Percentiles rank a stretch among this genome's conserved stretches.
phyloP scores from a whole-genome alignment of 345 rosid species.

The Eucalyptus tenuipes region DNA sequence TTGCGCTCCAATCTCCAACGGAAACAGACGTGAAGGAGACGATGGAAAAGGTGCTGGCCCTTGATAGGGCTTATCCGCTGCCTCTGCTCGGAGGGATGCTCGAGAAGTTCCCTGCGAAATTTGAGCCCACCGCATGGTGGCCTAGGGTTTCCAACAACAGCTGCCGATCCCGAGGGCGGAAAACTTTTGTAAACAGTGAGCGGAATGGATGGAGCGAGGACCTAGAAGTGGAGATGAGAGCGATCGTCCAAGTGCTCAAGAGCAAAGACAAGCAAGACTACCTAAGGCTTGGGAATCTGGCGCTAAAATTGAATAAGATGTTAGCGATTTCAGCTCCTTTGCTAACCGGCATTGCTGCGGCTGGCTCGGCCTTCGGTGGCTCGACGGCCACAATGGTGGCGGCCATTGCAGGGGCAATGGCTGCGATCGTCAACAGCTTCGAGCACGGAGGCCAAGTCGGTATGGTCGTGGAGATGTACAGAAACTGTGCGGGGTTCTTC shows the following conservation, averaged over 20 bases:
- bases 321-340: slow-evolving; percentile 32
- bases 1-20: background rate
- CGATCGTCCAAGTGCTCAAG: slow-evolving; percentile 11
- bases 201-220: slow-evolving; percentile 20
- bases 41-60: slow-evolving; percentile 12
- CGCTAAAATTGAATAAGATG: slow-evolving; percentile 25
- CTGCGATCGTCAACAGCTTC: slow-evolving; percentile 9
- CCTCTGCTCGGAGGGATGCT: slow-evolving; percentile 29
- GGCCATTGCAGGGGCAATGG: slow-evolving; percentile 18
- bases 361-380: slow-evolving; percentile 2
- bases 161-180: background rate
- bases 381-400: slow-evolving; percentile 5
- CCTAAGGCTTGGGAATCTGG: slow-evolving; percentile 20
- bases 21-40: slow-evolving; percentile 3
- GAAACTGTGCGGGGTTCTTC: slow-evolving; percentile 33
- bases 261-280: slow-evolving; percentile 27
- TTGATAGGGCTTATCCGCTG: slow-evolving; percentile 28
- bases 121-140: slow-evolving; percentile 25
- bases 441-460: slow-evolving; percentile 44
- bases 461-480: slow-evolving; percentile 51
- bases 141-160: background rate
- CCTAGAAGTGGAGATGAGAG: slow-evolving; percentile 27
- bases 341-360: slow-evolving; percentile 23
- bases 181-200: background rate
- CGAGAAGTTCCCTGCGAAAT: slow-evolving; percentile 11